Base-by-base conservation (phyloP, 805 yeast species). In the Yamadazyma nakazawae region DNA sequence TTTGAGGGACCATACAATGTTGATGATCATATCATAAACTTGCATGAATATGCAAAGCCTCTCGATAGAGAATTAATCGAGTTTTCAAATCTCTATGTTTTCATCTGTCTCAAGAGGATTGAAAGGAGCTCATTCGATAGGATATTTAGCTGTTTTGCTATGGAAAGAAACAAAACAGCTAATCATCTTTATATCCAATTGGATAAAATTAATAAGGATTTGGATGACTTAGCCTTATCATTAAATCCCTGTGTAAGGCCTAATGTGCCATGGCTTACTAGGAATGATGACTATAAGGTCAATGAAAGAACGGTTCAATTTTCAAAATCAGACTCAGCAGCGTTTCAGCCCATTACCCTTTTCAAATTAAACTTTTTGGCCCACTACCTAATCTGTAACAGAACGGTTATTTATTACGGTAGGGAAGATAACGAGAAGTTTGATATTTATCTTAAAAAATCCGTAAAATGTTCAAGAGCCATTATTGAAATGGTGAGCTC, bases 381-480 rank as follows among this genome's bases (percentile, higher is more conserved):
- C 9, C 67, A 66, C 44, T 52, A 60, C 28, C 47, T 61, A 41
- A 47, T 59, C 6, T 49, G 66, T 16, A 66, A 67, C 47, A 47
- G 70, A 37, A 55, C 64, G 2, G 67, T 70, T 12, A 56, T 61
- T 44, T 54, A 24, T 52, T 37, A 46, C 13, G 46, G 45, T 3
- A 39, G 48, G 6, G 52, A 53, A 2, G 49, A 44, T 12, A 57
- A 54, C 37, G 45, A 48, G n/a, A 51, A 52, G 32, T 51, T 44
- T 34, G 25, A 51, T 4, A 34, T 42, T 11, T 60, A 51, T 48
- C 54, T 63, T 1, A 50, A 52, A 17, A 46, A 58, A 13, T 56
- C 68, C 2, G 51, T 62, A 24, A 63, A 63, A n/a, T 56, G 64
- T 46, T 61, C 70, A 16, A 51, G 70, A 28, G 52, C 58, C 4